A percentile compares a stretch with the other conserved stretches of the same genome.
These are phyloP conservation scores for Artomyces pyxidatus DNA, from an alignment of 768 basidiomycete genomes.

Conservation along the genomic window DNA sequence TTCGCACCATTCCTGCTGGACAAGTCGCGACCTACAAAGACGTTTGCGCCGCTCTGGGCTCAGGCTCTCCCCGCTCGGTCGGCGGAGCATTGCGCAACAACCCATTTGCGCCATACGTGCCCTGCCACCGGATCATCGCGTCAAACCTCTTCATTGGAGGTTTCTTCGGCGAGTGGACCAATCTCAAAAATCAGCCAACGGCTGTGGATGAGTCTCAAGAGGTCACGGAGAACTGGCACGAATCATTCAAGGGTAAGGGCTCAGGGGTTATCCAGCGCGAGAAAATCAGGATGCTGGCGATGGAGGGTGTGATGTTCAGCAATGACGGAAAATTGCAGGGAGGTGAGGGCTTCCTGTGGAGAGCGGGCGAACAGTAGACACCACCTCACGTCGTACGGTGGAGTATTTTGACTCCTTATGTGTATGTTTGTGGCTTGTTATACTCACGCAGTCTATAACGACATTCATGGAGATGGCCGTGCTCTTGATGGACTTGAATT, in stretches of 20 bases:
- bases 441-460: too few species aligned
- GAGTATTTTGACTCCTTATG: too few species aligned
- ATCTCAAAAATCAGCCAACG: background rate
- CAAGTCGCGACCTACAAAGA: constrained; percentile 16
- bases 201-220: background rate
- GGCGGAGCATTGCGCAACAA: constrained; percentile 56
- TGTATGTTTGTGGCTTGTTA: too few species aligned
- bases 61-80: constrained; percentile 63
- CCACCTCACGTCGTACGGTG: too few species aligned
- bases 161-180: constrained; percentile 51
- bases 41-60: constrained; percentile 38
- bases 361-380: too few species aligned
- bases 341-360: constrained; percentile 7
- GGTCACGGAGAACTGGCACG: constrained; percentile 10
- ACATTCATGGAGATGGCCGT: too few species aligned
- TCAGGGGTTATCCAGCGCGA: constrained; percentile 10
- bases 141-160: constrained; percentile 55
- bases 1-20: constrained; percentile 7
- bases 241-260: constrained; percentile 8
- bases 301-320: constrained; percentile 12
- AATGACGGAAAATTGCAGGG: constrained; percentile 6
- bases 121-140: constrained; percentile 65
- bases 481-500: too few species aligned
- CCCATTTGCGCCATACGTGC: constrained; percentile 59
- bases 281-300: constrained; percentile 12